A percentile compares a stretch with the other conserved stretches of the same genome.
phyloP scores from a whole-genome alignment of 2,329 filamentous ascomycete species.

The Chaetomium olivaceum region DNA sequence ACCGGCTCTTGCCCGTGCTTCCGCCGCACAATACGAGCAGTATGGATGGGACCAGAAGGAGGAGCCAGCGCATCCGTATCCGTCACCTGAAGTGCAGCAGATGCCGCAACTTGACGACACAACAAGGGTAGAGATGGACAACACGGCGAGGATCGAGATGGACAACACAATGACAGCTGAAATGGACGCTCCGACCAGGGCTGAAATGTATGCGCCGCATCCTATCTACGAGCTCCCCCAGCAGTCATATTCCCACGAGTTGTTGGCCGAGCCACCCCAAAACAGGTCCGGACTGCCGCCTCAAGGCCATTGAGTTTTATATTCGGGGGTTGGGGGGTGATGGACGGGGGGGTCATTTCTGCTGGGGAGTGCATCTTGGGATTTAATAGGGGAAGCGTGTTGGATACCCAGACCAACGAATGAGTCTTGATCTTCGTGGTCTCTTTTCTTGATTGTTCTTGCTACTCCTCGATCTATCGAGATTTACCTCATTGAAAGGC shows the following conservation, averaged over 20 bases:
- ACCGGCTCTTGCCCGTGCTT: slow-evolving; percentile 13
- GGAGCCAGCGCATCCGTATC: neutral
- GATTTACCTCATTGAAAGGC: neutral
- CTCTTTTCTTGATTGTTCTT: neutral
- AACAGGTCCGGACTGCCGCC: slow-evolving; percentile 26
- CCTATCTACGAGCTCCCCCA: slow-evolving; percentile 39
- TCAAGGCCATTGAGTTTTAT: neutral
- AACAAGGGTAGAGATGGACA: slow-evolving; percentile 32
- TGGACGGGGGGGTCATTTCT: neutral
- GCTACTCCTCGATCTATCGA: neutral
- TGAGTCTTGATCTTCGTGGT: neutral
- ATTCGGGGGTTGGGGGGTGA: neutral
- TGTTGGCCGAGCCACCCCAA: slow-evolving; percentile 37
- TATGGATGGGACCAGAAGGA: slow-evolving; percentile 28
- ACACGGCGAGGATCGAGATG: slow-evolving; percentile 19
- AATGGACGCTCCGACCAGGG: slow-evolving; percentile 14
- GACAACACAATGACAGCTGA: slow-evolving; percentile 15
- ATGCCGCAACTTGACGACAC: slow-evolving; percentile 30
- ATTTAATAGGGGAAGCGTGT: neutral
- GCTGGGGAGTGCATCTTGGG: neutral
- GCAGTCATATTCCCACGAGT: slow-evolving; percentile 38
- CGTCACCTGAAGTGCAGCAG: neutral
- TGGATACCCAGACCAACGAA: slow-evolving; percentile 6
- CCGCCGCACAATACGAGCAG: slow-evolving; percentile 21
- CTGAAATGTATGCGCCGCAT: slow-evolving; percentile 34